These are phyloP conservation scores for Physcomitrium patens DNA, from an alignment of 225 moss, liverwort and hornwort species.

Conservation along the genomic window DNA sequence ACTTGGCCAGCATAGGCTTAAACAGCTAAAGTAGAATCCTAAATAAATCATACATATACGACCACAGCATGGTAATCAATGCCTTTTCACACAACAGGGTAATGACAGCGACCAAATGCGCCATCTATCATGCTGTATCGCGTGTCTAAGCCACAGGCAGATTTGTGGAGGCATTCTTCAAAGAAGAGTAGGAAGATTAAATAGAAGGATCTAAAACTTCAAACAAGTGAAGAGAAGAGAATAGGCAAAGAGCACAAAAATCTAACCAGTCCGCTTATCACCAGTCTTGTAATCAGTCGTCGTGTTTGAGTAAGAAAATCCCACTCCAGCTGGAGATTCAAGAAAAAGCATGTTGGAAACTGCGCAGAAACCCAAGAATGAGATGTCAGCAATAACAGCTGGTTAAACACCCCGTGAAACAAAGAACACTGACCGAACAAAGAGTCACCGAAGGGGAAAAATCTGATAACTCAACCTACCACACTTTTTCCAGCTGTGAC, in stretches of 20 bases:
- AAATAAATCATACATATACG: constrained; percentile 4
- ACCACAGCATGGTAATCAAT: not conserved
- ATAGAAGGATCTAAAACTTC: not conserved
- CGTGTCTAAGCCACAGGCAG: no score
- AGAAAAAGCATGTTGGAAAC: constrained; percentile 88
- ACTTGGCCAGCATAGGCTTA: constrained; percentile 5
- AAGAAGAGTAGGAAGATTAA: not conserved
- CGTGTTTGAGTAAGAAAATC: constrained; percentile 95
- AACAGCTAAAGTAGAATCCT: not conserved
- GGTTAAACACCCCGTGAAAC: constrained; percentile 10
- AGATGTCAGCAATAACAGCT: constrained; percentile 18
- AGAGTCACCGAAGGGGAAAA: not conserved
- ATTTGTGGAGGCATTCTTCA: not conserved
- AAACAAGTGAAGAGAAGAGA: not conserved
- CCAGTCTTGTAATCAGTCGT: constrained; percentile 74
- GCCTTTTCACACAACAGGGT: not conserved
- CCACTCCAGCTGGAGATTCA: constrained; percentile 96
- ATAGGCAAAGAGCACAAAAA: constrained; percentile 15
- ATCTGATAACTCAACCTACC: constrained; percentile 5
- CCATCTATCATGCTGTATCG: no score
- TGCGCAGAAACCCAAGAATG: constrained; percentile 38
- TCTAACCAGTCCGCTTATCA: constrained; percentile 79
- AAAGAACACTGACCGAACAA: not conserved
- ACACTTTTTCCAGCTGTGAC: constrained; percentile 4
- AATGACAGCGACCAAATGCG: no score